Evolutionary conservation across 2,329 filamentous ascomycete species (phyloP), one percentile per base, ranked within the genome.

Genomic region (Hypoxylon sp.): DNA sequence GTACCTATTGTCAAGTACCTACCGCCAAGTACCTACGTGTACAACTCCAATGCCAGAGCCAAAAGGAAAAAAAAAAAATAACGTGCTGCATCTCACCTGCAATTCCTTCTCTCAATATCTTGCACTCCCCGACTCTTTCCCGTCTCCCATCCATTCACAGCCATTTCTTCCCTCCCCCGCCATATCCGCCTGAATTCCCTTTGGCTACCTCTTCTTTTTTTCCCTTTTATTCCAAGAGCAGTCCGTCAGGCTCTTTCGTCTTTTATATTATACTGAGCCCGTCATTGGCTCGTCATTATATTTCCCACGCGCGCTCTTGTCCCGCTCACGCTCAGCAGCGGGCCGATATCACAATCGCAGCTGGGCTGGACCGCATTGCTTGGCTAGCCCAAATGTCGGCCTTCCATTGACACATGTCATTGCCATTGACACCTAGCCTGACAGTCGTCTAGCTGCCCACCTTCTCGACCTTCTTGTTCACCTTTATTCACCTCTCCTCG

Each of bases 71-170:
- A n/a, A n/a, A n/a, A n/a, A n/a, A n/a, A n/a, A n/a, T n/a, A n/a
- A n/a, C n/a, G n/a, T n/a, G n/a, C n/a, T n/a, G n/a, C n/a, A n/a
- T n/a, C n/a, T n/a, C 48, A 58, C 55, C 55, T 49, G 51, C 47
- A 53, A 54, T 54, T n/a, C 60, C 51, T 55, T 41, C 47, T 26
- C 31, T 52, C 60, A 55, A 60, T 60, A 49, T 58, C 57, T 37
- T 50, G 42, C 48, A 45, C 53, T 63, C 58, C 58, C 29, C 55
- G 51, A 58, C 61, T 53, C 53, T 54, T 61, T 56, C 58, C 54
- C 54, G 53, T 61, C 49, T 55, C 50, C 33, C 41, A 50, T 21
- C 40, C 40, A 20, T 38, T 48, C 27, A 43, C 41, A 15, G 37
- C 58, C 49, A 55, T 49, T 41, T 48, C 41, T 9, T 8, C 31